Percentiles rank a stretch among this genome's conserved stretches.
Evolutionary conservation across 1,139 yeast genomes (phyloP).

Genomic region (Geotrichum cucujoidarum): DNA sequence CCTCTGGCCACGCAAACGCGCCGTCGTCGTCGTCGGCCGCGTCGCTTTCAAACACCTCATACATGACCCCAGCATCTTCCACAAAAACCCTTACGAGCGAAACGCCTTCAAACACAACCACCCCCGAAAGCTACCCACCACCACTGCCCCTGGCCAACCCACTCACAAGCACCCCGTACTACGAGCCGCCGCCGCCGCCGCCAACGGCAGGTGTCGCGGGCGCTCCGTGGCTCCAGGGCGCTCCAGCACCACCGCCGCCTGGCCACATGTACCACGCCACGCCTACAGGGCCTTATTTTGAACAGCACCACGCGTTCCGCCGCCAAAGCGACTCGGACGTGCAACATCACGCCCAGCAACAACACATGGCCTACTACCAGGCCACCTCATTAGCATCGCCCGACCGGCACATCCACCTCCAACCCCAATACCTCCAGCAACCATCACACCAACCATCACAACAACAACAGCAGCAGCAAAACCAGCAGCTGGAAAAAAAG

Average conservation of each 20-base stretch:
- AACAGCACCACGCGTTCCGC: not conserved
- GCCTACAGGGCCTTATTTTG: too few species aligned
- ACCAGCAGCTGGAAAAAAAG: conserved; percentile 22
- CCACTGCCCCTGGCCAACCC: not conserved
- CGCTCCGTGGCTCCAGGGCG: not conserved
- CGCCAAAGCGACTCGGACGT: not conserved
- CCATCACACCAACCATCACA: not conserved
- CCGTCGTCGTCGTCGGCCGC: not conserved
- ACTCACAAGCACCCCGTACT: not conserved
- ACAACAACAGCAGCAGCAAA: not conserved
- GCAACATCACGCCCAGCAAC: not conserved
- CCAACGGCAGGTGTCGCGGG: too few species aligned
- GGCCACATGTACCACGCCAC: not conserved
- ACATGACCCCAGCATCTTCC: not conserved
- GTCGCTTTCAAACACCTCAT: not conserved
- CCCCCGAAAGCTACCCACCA: conserved; percentile 2
- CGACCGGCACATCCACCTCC: conserved; percentile 5
- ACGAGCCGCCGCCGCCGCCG: not conserved
- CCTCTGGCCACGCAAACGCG: not conserved
- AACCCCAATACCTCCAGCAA: not conserved
- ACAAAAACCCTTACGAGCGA: not conserved
- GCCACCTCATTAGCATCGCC: conserved; percentile 4
- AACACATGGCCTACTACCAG: not conserved
- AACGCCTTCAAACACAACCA: not conserved
- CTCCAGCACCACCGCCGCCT: too few species aligned